Base-by-base conservation (phyloP, 2,329 filamentous ascomycete genomes). In the Paraphoma chrysanthemicola region DNA sequence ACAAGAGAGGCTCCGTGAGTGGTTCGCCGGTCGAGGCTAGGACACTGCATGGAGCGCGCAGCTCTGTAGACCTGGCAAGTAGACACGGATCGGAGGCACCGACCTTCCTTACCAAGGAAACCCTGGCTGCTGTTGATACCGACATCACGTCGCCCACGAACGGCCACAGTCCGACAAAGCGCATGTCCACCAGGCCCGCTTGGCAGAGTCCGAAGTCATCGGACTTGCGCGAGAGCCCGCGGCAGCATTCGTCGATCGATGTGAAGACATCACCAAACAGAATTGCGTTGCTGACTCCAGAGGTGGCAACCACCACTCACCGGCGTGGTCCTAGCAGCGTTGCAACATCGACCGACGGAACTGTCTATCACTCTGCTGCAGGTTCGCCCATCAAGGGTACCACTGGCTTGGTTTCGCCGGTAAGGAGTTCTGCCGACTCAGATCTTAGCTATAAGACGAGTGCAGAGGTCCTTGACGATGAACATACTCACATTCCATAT, bases 311-410 rank as follows among this genome's bases (percentile, higher is more conserved):
- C 14, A 30, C 31, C 4, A 36, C 46, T 17, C 57, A 64, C 48
- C 45, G 50, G 28, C 60, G 62, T 41, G 56, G 48, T 33, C 53
- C 63, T 11, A 67, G 64, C 41, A 69, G 63, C 42, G 51, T 62
- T 14, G 47, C 49, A 6, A 71, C 56, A 8, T 71, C 70, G 1
- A 57, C 54, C n/a, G 65, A 62, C 23, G 62, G 55, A 17, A 56
- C 53, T 3, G 56, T 64, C 14, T 72, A 64, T 17, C 53, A 64
- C 46, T 66, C 66, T 54, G 68, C 65, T 23, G 51, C 59, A 11
- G 60, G 58, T 28, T 73, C 71, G 45, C 68, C 68, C 51, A 70
- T 75, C 66, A 75, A 71, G 52, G 69, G 63, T 54, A 39, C 56
- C 56, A 56, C 49, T 47, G 56, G 52, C 49, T 69, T 36, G 33